Evolutionary conservation across 495 filamentous ascomycete genomes (phyloP).

Genomic region (Aspergillus mulundensis): DNA sequence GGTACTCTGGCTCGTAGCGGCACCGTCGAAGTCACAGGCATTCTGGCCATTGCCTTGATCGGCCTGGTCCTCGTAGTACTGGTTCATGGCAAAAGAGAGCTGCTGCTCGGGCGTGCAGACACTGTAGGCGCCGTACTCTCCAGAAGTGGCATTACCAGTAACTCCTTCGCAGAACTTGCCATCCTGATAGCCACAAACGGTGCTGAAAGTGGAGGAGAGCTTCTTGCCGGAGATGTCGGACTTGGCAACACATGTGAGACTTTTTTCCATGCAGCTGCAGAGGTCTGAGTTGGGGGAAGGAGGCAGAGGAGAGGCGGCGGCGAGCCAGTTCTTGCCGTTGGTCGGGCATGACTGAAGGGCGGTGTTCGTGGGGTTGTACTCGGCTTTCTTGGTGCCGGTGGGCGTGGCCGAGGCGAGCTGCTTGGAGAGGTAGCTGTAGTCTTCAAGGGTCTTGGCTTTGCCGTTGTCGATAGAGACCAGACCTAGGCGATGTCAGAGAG

Average conservation of each 20-base stretch:
- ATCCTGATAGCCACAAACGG: slow-evolving; percentile 57
- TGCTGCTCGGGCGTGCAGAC: slow-evolving; percentile 76
- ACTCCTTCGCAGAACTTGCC: slow-evolving; percentile 66
- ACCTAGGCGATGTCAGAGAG: slow-evolving; percentile 25
- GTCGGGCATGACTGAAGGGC: slow-evolving; percentile 64
- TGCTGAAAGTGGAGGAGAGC: slow-evolving; percentile 64
- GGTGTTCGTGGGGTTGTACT: slow-evolving; percentile 73
- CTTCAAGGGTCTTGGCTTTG: slow-evolving; percentile 54
- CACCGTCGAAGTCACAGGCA: slow-evolving; percentile 77
- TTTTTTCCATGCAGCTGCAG: slow-evolving; percentile 76
- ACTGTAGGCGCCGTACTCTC: slow-evolving; percentile 78
- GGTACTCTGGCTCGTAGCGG: slow-evolving; percentile 51
- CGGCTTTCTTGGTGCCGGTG: slow-evolving; percentile 51
- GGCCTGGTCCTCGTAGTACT: slow-evolving; percentile 67
- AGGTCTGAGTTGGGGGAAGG: slow-evolving; percentile 75
- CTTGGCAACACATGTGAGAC: slow-evolving; percentile 62
- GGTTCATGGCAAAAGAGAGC: slow-evolving; percentile 74
- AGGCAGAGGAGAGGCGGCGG: slow-evolving; percentile 59
- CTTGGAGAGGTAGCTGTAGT: slow-evolving; percentile 68
- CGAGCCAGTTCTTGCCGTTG: slow-evolving; percentile 60
- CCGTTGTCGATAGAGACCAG: slow-evolving; percentile 60
- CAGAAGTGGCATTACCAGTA: slow-evolving; percentile 60
- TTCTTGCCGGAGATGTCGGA: slow-evolving; percentile 44
- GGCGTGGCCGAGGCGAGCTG: slow-evolving; percentile 65
- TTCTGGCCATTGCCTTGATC: slow-evolving; percentile 34